phyloP scores from a whole-genome alignment of 352 stramenopile species.

The Phytophthora hybrid region DNA sequence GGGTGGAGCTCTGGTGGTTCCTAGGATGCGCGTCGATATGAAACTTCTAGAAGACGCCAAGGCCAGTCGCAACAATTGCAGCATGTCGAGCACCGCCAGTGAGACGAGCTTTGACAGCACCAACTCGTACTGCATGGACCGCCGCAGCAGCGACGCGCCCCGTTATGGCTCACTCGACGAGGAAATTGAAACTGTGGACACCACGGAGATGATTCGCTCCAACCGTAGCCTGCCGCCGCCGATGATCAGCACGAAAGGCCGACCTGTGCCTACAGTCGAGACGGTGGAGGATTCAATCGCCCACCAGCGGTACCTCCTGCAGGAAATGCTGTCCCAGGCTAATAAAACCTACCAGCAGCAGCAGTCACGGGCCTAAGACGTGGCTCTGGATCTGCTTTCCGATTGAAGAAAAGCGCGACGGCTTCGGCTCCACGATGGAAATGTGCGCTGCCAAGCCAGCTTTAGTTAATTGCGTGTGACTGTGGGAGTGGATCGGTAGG shows the following conservation, averaged over 20 bases:
- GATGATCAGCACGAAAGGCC: conserved; percentile 17
- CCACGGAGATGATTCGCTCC: conserved; percentile 45
- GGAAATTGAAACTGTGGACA: conserved; percentile 52
- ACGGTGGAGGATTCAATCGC: conserved; percentile 70
- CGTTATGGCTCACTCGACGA: conserved; percentile 48
- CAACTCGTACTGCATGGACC: conserved; percentile 43
- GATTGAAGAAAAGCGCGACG: conserved; percentile 33
- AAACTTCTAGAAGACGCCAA: conserved; percentile 50
- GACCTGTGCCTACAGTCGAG: conserved; percentile 39
- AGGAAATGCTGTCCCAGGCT: conserved; percentile 74
- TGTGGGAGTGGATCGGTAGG: conserved; percentile 21
- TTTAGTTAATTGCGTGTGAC: conserved; percentile 32
- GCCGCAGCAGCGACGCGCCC: conserved; percentile 36
- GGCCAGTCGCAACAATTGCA: conserved; percentile 40
- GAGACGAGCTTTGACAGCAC: conserved; percentile 56
- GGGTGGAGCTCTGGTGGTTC: conserved; percentile 8
- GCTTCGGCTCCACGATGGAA: conserved; percentile 21
- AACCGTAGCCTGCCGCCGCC: conserved; percentile 13
- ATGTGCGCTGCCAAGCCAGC: conserved; percentile 15
- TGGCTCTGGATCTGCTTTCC: conserved; percentile 30
- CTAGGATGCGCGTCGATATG: conserved; percentile 50
- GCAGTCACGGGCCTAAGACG: conserved; percentile 26
- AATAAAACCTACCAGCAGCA: conserved; percentile 53
- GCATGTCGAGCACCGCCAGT: conserved; percentile 49
- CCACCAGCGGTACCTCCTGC: conserved; percentile 65